phyloP scores from a whole-genome alignment of 306 rosid species.

The Quercus variabilis region DNA sequence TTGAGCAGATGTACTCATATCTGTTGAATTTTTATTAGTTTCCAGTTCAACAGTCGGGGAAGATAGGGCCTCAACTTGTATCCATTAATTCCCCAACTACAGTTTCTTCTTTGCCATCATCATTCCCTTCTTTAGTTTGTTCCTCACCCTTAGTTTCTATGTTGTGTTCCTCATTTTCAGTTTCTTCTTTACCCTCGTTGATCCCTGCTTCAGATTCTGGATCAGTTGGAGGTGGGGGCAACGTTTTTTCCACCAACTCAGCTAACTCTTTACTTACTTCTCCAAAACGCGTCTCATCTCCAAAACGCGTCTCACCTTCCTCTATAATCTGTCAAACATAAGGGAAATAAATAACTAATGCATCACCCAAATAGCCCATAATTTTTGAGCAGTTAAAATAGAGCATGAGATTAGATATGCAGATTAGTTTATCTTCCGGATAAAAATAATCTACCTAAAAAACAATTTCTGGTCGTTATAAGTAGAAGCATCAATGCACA shows the following conservation, averaged over 20 bases:
- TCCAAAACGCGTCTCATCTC: conserved; percentile 15
- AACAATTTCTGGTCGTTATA: not conserved
- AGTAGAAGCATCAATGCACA: not conserved
- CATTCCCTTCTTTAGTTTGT: conserved; percentile 4
- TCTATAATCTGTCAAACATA: conserved; percentile 46
- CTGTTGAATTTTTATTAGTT: too few species aligned
- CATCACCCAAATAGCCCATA: not conserved
- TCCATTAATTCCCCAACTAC: conserved; percentile 30
- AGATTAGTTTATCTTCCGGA: not conserved
- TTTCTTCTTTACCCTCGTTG: conserved; percentile 13
- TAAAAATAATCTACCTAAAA: not conserved
- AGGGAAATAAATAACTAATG: not conserved
- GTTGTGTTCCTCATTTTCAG: conserved; percentile 8
- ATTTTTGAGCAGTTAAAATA: not conserved
- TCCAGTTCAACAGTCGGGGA: not conserved
- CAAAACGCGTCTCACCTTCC: conserved; percentile 37
- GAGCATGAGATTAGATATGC: not conserved
- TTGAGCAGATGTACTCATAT: too few species aligned
- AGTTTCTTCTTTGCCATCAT: conserved; percentile 9
- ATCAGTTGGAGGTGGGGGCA: conserved; percentile 27
- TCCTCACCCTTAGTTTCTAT: conserved; percentile 1
- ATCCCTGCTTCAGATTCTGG: conserved; percentile 10
- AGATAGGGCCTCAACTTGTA: conserved; percentile 17
- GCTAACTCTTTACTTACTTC: conserved; percentile 28
- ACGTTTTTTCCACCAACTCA: conserved; percentile 44